Conservation (phyloP, 2,329 filamentous ascomycete species). For the Pseudofabraea citricarpa region DNA sequence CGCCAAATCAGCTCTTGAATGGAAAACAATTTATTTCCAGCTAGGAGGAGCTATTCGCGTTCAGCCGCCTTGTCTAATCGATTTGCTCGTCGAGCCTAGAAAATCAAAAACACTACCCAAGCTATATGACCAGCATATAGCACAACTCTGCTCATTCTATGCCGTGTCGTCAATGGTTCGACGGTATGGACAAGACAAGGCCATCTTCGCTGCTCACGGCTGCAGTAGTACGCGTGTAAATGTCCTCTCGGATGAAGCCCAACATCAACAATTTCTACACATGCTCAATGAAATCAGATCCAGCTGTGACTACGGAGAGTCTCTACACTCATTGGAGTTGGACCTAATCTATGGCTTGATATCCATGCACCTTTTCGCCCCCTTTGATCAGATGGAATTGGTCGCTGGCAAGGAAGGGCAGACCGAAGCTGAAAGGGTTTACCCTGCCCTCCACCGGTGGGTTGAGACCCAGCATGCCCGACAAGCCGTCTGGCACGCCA, state of each 20-base stretch:
- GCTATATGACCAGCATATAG: slow-evolving; percentile 44
- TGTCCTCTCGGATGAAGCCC: slow-evolving; percentile 41
- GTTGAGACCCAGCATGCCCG: slow-evolving; percentile 48
- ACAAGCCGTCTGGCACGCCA: slow-evolving; percentile 61
- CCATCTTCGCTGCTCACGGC: slow-evolving; percentile 30
- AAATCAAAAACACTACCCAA: slow-evolving; percentile 26
- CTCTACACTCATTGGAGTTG: slow-evolving; percentile 29
- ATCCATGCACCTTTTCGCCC: slow-evolving; percentile 59
- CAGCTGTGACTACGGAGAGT: neutral
- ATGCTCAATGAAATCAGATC: neutral
- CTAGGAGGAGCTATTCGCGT: neutral
- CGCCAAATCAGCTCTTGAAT: slow-evolving; percentile 55
- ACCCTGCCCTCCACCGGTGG: slow-evolving; percentile 56
- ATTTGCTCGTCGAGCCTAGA: slow-evolving; percentile 23
- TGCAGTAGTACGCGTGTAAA: slow-evolving; percentile 13
- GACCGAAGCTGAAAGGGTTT: slow-evolving; percentile 56
- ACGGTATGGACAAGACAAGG: slow-evolving; percentile 56
- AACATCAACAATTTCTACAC: slow-evolving; percentile 55
- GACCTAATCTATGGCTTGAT: slow-evolving; percentile 35
- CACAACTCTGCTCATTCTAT: slow-evolving; percentile 55
- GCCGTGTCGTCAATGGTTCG: slow-evolving; percentile 61
- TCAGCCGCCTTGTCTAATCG: neutral
- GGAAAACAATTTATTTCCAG: slow-evolving; percentile 54
- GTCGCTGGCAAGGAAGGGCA: slow-evolving; percentile 64
- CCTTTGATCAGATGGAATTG: slow-evolving; percentile 60